Base-by-base conservation (phyloP, 192 early-diverging fungal species). In the Coemansia biformis region DNA sequence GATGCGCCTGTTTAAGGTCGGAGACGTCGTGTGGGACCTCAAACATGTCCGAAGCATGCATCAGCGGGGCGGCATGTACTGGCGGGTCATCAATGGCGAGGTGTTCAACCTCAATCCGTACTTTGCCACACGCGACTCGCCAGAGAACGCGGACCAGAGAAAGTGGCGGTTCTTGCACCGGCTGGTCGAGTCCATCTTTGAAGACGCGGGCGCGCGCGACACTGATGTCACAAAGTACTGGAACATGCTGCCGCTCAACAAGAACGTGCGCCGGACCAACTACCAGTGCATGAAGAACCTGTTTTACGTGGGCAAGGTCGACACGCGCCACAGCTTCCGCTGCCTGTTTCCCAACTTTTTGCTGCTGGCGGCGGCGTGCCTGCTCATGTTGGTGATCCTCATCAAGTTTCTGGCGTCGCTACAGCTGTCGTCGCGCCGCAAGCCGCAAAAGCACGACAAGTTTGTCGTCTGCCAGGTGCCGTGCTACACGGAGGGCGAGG, bases 381-480 rank as follows among this genome's bases (percentile, higher is more conserved):
- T 95, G n/a, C 67, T 95, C 47, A 84, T 85, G 12, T 43, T 81
- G 24, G 88, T 97, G 19, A 89, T 98, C 29, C 57, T 79, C 10
- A 79, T 87, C 51, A 86, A 88, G 71, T 90, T 90, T 60, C 67
- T 88, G 52, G 80, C 87, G 12, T 85, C 87, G 16, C 58, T 89
- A 44, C 87, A 88, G 46, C 85, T 93, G 14, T 78, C 81, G 3
- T 59, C 80, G 24, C 72, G 66, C 40, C 82, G 86, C 64, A 78
- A 78, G 26, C 84, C 86, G 17, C 92, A 93, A 50, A 86, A 91
- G 64, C 83, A 85, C 43, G 91, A 97, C 76, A 93, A 92, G 78
- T 93, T 95, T 78, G 85, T 95, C 46, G 93, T 97, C 63, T 86
- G 85, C 48, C 86, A 91, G 59, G 92, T 97, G 29, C 91, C 94